A percentile compares a stretch with the other conserved stretches of the same genome.
phyloP scores from a whole-genome alignment of 2,329 filamentous ascomycete genomes.

The Fusarium albidum region DNA sequence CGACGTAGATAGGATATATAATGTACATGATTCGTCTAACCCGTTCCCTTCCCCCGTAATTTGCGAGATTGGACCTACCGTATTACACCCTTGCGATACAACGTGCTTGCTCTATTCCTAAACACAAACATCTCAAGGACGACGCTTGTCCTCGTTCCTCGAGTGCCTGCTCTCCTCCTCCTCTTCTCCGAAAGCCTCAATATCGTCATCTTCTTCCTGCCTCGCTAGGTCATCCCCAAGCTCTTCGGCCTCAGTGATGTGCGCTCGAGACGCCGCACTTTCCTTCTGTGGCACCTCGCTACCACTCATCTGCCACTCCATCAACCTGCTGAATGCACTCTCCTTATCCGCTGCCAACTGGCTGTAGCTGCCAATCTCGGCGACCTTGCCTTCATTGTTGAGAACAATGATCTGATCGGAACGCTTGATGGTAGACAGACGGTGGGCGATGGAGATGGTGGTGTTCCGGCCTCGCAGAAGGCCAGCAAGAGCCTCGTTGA shows the following conservation, averaged over 20 bases:
- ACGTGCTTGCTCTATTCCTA: slow-evolving; percentile 7
- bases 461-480: slow-evolving; percentile 90
- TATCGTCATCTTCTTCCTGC: slow-evolving; percentile 45
- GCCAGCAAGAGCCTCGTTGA: slow-evolving; percentile 86
- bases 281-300: slow-evolving; percentile 66
- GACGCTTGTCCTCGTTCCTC: slow-evolving; percentile 30
- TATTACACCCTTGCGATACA: slow-evolving; percentile 31
- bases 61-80: slow-evolving; percentile 5
- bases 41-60: slow-evolving; percentile 17
- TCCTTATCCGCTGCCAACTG: slow-evolving; percentile 76
- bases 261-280: slow-evolving; percentile 44
- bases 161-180: slow-evolving; percentile 24
- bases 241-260: slow-evolving; percentile 61
- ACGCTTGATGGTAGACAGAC: slow-evolving; percentile 94
- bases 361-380: slow-evolving; percentile 86
- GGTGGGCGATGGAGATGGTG: slow-evolving; percentile 96
- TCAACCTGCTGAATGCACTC: slow-evolving; percentile 91
- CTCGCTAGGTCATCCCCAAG: slow-evolving; percentile 59
- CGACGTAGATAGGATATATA: slow-evolving; percentile 41
- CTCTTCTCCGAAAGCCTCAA: slow-evolving; percentile 42
- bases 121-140: slow-evolving; percentile 18
- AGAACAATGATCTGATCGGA: slow-evolving; percentile 95
- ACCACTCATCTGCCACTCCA: slow-evolving; percentile 99
- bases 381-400: slow-evolving; percentile 84
- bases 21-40: slow-evolving; percentile 41